Percentiles rank a stretch among this genome's conserved stretches.
These are phyloP conservation scores for Beta macrorhiza DNA, from an alignment of 179 eudicot species.

Conservation along the genomic window DNA sequence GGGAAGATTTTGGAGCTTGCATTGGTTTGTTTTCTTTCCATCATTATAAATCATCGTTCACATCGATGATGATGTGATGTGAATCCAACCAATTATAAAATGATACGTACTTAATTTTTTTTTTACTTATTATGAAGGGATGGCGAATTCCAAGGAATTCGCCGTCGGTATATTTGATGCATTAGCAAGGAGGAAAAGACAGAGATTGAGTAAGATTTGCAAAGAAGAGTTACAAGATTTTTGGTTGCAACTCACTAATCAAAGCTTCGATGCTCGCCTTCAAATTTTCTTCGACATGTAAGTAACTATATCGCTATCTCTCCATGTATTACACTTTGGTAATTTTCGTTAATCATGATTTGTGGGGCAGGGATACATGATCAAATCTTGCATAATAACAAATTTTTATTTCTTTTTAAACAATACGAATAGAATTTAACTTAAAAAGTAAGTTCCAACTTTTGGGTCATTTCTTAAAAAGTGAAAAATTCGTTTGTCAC, in stretches of 20 bases:
- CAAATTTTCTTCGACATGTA: slow-evolving; percentile 94
- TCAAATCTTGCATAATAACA: not conserved
- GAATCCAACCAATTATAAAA: not conserved
- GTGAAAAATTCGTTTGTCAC: slow-evolving; percentile 9
- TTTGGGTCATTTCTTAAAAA: slow-evolving; percentile 18
- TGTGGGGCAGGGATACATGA: not conserved
- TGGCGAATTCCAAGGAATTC: slow-evolving; percentile 86
- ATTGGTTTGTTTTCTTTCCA: slow-evolving; percentile 45
- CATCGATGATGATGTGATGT: not conserved
- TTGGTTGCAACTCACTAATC: slow-evolving; percentile 88
- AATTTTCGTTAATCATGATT: not conserved
- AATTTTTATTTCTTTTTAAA: too few species aligned
- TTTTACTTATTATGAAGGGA: slow-evolving; percentile 43
- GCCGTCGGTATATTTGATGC: slow-evolving; percentile 86
- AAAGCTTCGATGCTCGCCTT: slow-evolving; percentile 90
- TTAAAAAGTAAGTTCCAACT: not conserved
- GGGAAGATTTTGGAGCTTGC: slow-evolving; percentile 89
- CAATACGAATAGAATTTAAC: not conserved
- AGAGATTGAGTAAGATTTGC: slow-evolving; percentile 47
- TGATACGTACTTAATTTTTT: not conserved
- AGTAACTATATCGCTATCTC: not conserved
- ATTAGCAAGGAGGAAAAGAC: slow-evolving; percentile 72
- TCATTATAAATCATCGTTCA: not conserved
- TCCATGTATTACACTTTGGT: not conserved
- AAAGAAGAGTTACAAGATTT: slow-evolving; percentile 82